Conservation (phyloP, 441 rosid species). For the Rhodomyrtus psidioides region DNA sequence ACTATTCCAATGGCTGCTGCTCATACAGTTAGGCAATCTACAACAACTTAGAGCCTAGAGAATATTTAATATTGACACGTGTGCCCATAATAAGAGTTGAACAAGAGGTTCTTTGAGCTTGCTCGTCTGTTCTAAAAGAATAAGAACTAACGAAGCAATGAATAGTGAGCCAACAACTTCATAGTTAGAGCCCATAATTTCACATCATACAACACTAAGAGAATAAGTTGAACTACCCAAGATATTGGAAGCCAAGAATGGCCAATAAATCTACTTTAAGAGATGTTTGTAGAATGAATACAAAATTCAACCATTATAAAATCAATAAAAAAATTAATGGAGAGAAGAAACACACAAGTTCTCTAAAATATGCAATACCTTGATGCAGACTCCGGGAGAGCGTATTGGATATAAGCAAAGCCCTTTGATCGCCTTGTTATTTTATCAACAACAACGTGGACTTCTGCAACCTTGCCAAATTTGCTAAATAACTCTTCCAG, state of each 20-base stretch:
- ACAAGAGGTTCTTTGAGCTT: background rate
- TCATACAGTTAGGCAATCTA: background rate
- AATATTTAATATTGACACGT: background rate
- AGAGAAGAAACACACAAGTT: background rate
- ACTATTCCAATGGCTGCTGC: background rate
- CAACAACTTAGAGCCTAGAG: background rate
- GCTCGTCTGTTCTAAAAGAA: background rate
- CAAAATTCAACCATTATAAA: background rate
- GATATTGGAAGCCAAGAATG: background rate
- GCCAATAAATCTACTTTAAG: background rate
- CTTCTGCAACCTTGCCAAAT: constrained; percentile 61
- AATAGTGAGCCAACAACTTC: background rate
- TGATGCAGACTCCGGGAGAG: constrained; percentile 57
- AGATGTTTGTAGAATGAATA: background rate
- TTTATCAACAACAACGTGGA: constrained; percentile 80
- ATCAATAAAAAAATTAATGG: background rate
- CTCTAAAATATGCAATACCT: constrained; percentile 37
- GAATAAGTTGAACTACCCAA: background rate
- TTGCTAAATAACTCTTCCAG: constrained; percentile 60
- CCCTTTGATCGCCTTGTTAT: constrained; percentile 90
- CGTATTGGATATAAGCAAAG: constrained; percentile 63
- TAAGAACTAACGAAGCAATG: background rate
- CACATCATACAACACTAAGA: background rate
- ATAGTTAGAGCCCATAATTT: background rate
- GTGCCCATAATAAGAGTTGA: background rate